Evolutionary conservation across 2,329 filamentous ascomycete genomes (phyloP), one percentile per base, ranked within the genome.

Genomic region (Calycina herbarum): DNA sequence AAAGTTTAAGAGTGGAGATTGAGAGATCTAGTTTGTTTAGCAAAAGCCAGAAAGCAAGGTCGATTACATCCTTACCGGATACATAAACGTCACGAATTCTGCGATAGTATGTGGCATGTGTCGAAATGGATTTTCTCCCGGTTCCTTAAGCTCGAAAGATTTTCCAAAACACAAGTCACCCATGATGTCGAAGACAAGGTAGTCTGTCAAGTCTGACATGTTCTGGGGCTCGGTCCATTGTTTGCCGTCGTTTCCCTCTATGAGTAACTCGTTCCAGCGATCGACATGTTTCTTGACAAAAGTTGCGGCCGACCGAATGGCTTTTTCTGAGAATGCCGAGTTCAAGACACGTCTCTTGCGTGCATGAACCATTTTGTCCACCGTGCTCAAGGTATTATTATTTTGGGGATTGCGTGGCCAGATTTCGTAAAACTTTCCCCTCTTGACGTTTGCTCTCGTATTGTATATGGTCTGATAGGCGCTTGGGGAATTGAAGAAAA

Each of bases 241-340:
- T 63, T 63, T 51, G 5, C 57, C 48, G 10, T 35, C 20, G 27
- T 63, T 62, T 1, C 61, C 66, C 7, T 63, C 17, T 7, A 64
- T 24, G n/a, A 67, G 20, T 7, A 68, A 17, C 24, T 68, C 62
- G n/a, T 24, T 59, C 66, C 64, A 68, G 17, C 68, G 68, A 51
- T 69, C 64, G 13, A 69, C 51, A 58, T 69, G 64, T 31, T 68
- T 45, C 5, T 63, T 42, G 5, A 68, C 51, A 48, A 65, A 67
- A 2, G 45, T 5, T 35, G 63, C 64, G 10, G 62, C 62, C 6
- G 66, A 67, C 15, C 57, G 62, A 5, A 69, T 35, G 6, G 64
- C 60, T 31, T 63, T 61, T 27, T 68, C 66, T 2, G 66, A 63
- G 24, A 69, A 67, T 11, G 48, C 64, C 3, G 38, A 29, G 45